A percentile compares a stretch with the other conserved stretches of the same genome.
Evolutionary conservation across 139 green algal species (phyloP).

Genomic region (Diplosphaera chodatii): DNA sequence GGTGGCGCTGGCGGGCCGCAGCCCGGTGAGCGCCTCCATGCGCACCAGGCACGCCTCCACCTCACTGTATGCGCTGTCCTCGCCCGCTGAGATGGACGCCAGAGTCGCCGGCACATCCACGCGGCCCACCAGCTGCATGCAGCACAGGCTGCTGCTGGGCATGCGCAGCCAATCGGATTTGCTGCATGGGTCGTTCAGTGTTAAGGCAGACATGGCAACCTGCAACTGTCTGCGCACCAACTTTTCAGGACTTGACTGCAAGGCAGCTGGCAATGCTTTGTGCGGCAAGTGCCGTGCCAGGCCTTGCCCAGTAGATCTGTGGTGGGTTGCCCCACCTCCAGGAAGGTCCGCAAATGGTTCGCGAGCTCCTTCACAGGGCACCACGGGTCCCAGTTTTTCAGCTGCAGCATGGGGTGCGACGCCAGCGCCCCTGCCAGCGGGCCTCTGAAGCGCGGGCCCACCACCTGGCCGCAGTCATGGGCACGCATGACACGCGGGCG

Average conservation of each 20-base stretch:
- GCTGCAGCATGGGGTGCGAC: conserved; percentile 58
- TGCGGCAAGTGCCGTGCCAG: no score
- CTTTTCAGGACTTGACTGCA: no score
- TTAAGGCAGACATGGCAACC: no score
- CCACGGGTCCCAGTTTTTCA: conserved; percentile 70
- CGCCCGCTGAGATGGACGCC: conserved; percentile 29
- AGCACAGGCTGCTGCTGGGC: no score
- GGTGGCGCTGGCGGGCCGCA: conserved; percentile 15
- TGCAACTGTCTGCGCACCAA: no score
- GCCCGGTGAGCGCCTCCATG: conserved; percentile 56
- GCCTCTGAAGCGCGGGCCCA: conserved; percentile 47
- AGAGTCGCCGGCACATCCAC: conserved; percentile 45
- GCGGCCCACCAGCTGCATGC: conserved; percentile 23
- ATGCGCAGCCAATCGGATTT: no score
- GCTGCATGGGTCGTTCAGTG: no score
- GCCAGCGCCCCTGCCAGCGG: conserved; percentile 42
- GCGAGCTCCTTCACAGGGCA: conserved; percentile 37
- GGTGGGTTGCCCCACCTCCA: conserved; percentile 58
- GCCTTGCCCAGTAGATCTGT: no score
- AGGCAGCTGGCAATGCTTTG: no score
- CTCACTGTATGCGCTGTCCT: conserved; percentile 39
- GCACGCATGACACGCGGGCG: no score
- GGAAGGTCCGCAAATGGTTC: conserved; percentile 38
- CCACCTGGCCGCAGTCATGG: not conserved
- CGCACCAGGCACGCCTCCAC: conserved; percentile 45